Conservation (phyloP, 768 basidiomycete genomes). For the Lactarius sanguifluus region DNA sequence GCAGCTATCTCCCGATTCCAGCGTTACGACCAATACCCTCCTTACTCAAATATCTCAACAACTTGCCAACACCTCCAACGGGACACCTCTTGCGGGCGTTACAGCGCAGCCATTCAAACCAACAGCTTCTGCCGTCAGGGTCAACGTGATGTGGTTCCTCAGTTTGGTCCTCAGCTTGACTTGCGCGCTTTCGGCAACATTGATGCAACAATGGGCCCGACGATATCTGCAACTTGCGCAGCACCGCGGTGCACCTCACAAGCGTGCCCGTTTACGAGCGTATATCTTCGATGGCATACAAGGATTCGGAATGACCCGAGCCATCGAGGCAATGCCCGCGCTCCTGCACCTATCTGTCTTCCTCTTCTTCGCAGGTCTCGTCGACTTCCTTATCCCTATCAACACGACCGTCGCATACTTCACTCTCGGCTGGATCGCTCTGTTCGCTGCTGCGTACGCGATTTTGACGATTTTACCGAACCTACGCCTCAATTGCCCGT, state of each 20-base stretch:
- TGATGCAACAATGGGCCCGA: constrained; percentile 3
- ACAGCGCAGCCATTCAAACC: not conserved
- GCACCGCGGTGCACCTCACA: not conserved
- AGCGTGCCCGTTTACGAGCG: not conserved
- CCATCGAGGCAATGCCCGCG: not conserved
- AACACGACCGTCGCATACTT: constrained; percentile 17
- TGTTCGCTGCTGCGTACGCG: not conserved
- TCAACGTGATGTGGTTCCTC: constrained; percentile 18
- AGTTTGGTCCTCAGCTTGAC: constrained; percentile 19
- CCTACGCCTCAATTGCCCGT: not conserved
- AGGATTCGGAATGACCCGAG: not conserved
- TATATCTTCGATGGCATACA: not conserved
- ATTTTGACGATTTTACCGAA: constrained; percentile 1
- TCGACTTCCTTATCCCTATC: constrained; percentile 22
- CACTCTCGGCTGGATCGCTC: constrained; percentile 8
- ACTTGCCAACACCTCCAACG: constrained; percentile 5
- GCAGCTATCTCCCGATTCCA: constrained; percentile 11
- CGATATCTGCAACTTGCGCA: not conserved
- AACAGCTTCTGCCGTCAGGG: constrained; percentile 12
- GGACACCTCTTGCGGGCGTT: not conserved
- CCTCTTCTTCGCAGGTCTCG: constrained; percentile 19
- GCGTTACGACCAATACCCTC: not conserved
- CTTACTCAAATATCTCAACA: constrained; percentile 22
- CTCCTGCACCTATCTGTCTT: constrained; percentile 15
- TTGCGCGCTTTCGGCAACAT: constrained; percentile 4